Percentiles rank a stretch among this genome's conserved stretches.
Conservation (phyloP, 1,139 yeast genomes). For the Taphrina sp. region DNA sequence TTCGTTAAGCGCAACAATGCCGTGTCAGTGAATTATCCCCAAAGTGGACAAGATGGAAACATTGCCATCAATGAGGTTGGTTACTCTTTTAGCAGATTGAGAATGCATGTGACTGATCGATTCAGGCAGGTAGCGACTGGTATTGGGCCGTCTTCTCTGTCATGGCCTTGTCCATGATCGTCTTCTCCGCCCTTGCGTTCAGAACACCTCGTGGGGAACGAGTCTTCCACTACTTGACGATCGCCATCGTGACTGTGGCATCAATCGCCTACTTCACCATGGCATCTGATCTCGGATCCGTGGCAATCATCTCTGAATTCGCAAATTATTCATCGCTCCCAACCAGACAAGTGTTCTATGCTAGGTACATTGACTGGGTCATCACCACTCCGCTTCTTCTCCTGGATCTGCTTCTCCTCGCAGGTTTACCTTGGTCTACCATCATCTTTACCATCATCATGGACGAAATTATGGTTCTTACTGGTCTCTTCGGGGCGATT, state of each 20-base stretch:
- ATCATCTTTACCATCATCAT: slow-evolving; percentile 28
- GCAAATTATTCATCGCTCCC: slow-evolving; percentile 47
- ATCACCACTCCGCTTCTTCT: slow-evolving; percentile 59
- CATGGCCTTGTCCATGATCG: slow-evolving; percentile 51
- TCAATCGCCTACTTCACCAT: slow-evolving; percentile 59
- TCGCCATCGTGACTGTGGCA: slow-evolving; percentile 51
- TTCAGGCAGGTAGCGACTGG: slow-evolving; percentile 47
- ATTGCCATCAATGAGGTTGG: slow-evolving; percentile 48
- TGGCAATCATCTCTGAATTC: slow-evolving; percentile 57
- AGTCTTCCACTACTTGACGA: slow-evolving; percentile 51
- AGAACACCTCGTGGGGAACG: slow-evolving; percentile 47
- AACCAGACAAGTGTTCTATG: slow-evolving; percentile 63
- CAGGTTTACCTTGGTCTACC: slow-evolving; percentile 40
- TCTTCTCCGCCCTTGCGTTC: slow-evolving; percentile 49
- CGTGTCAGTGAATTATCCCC: slow-evolving; percentile 16
- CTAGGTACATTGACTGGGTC: slow-evolving; percentile 67
- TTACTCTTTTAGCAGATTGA: too few species aligned
- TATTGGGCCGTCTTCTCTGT: slow-evolving; percentile 63
- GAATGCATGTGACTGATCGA: slow-evolving; percentile 62
- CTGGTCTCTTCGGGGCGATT: slow-evolving; percentile 36
- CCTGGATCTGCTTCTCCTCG: slow-evolving; percentile 44
- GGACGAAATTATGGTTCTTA: slow-evolving; percentile 47
- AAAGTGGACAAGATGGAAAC: slow-evolving; percentile 5
- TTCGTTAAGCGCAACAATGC: slow-evolving; percentile 30
- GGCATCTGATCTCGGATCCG: slow-evolving; percentile 68